Evolutionary conservation across 2,329 filamentous ascomycete species (phyloP), one percentile per base, ranked within the genome.

Genomic region (Stagonosporopsis chrysanthemi): DNA sequence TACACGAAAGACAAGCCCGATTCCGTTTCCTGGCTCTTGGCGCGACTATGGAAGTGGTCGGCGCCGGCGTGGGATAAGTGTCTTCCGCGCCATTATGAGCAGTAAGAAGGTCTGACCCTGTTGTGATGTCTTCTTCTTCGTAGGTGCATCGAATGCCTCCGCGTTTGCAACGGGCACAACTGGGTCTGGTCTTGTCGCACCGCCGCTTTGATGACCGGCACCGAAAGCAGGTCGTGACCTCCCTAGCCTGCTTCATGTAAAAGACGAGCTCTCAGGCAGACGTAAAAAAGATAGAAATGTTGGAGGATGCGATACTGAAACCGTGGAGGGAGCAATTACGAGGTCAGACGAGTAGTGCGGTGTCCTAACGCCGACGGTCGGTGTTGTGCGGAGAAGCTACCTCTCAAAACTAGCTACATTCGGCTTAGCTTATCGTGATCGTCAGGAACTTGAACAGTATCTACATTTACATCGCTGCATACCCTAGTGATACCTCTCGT

Each of bases 1-100:
- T 61, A 38, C 67, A 70, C 14, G 65, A 69, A 11, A 68, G 39
- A 36, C 60, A 59, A 15, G 59, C 56, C 42, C 67, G 61, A 42
- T 60, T 55, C 4, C 64, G 51, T 46, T 53, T 65, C 43, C 56
- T 60, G 28, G 58, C 41, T 22, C 38, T 29, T 31, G 8, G 26
- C 3, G 19, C 6, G 14, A 31, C 29, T 8, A 40, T 43, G 4
- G 47, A 15, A 23, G 45, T 24, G 41, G 49, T 41, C 2, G 36
- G 22, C 17, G 41, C 53, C 22, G 51, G 42, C 4, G 23, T 46
- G n/a, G 24, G 24, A 26, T 43, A 52, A 6, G 23, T 3, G 6
- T 9, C 26, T 9, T 14, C n/a, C 24, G 28, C 24, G 4, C 22
- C 29, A 17, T 42, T 15, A 12, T 26, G 2, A 38, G n/a, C 2